A percentile compares a stretch with the other conserved stretches of the same genome.
These are phyloP conservation scores for Cyclaneusma minus DNA, from an alignment of 2,329 filamentous ascomycete species.

Conservation along the genomic window DNA sequence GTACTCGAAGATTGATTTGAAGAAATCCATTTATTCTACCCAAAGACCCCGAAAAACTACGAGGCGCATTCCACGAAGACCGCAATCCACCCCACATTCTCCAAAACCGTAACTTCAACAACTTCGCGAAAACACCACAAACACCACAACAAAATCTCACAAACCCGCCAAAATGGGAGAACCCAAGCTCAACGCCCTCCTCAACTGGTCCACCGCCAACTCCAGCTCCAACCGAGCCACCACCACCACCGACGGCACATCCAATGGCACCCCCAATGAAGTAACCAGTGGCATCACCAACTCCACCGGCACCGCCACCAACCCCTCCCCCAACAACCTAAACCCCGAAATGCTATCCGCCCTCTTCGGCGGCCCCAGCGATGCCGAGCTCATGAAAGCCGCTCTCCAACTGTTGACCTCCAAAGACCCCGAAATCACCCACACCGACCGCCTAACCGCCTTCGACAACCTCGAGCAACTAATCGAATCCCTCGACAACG, in stretches of 20 bases:
- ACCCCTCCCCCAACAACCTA: slow-evolving; percentile 24
- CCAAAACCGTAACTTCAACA: not conserved
- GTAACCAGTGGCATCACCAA: slow-evolving; percentile 47
- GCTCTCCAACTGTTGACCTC: slow-evolving; percentile 64
- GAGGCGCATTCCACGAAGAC: slow-evolving; percentile 1
- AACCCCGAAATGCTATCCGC: slow-evolving; percentile 56
- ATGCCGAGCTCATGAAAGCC: slow-evolving; percentile 82
- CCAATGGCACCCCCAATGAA: no score
- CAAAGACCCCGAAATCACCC: slow-evolving; percentile 40
- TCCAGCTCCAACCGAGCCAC: slow-evolving; percentile 23
- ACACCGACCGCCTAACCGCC: slow-evolving; percentile 66
- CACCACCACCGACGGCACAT: slow-evolving; percentile 12
- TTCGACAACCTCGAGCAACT: slow-evolving; percentile 94
- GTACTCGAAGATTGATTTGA: no score
- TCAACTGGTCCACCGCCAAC: slow-evolving; percentile 37
- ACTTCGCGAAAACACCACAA: slow-evolving; percentile 2
- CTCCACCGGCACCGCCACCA: slow-evolving; percentile 23
- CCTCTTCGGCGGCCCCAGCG: slow-evolving; percentile 70
- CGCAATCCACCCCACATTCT: no score
- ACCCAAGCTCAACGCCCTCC: slow-evolving; percentile 17
- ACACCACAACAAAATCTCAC: slow-evolving; percentile 4
- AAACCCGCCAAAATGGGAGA: slow-evolving; percentile 10
- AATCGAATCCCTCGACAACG: slow-evolving; percentile 87
- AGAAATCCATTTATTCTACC: no score
- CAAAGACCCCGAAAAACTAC: not conserved